phyloP scores from a whole-genome alignment of 2,329 filamentous ascomycete genomes.

The Chaetoscypha palmicola region DNA sequence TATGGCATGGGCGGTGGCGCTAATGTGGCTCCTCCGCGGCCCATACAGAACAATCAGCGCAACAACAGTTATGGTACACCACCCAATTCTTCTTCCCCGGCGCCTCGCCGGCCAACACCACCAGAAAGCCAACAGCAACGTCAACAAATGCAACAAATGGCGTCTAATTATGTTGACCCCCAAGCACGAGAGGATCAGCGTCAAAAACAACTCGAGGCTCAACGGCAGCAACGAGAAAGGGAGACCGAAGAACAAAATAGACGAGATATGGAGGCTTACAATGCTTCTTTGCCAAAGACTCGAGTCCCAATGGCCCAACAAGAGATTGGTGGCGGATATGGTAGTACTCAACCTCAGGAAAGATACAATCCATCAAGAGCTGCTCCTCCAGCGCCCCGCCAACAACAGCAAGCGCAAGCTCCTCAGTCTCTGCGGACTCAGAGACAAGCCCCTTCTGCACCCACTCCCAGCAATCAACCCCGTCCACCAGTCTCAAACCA shows the following conservation, averaged over 20 bases:
- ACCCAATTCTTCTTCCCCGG: slow-evolving; percentile 17
- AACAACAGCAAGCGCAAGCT: slow-evolving; percentile 49
- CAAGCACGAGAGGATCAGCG: slow-evolving; percentile 47
- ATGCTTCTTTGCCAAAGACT: slow-evolving; percentile 77
- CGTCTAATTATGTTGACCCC: slow-evolving; percentile 46
- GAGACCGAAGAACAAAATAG: slow-evolving; percentile 61
- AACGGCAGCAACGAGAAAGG: slow-evolving; percentile 44
- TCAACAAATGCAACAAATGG: slow-evolving; percentile 51
- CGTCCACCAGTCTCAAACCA: slow-evolving; percentile 46
- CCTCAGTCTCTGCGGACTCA: slow-evolving; percentile 57
- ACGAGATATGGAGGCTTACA: slow-evolving; percentile 79
- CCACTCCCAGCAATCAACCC: slow-evolving; percentile 36
- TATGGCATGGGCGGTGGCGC: slow-evolving; percentile 42
- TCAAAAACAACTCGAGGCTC: slow-evolving; percentile 52
- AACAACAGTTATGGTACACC: slow-evolving; percentile 36
- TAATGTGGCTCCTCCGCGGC: slow-evolving; percentile 62
- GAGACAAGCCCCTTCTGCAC: slow-evolving; percentile 73
- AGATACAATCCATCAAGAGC: slow-evolving; percentile 82
- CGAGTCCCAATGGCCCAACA: slow-evolving; percentile 79
- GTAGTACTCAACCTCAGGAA: slow-evolving; percentile 39
- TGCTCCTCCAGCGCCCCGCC: slow-evolving; percentile 68
- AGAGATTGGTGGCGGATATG: slow-evolving; percentile 63
- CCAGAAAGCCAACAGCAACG: slow-evolving; percentile 43
- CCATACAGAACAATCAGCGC: slow-evolving; percentile 44
- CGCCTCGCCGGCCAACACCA: slow-evolving; percentile 39